Conservation (phyloP, 2,329 filamentous ascomycete genomes). For the Didymella lethalis region DNA sequence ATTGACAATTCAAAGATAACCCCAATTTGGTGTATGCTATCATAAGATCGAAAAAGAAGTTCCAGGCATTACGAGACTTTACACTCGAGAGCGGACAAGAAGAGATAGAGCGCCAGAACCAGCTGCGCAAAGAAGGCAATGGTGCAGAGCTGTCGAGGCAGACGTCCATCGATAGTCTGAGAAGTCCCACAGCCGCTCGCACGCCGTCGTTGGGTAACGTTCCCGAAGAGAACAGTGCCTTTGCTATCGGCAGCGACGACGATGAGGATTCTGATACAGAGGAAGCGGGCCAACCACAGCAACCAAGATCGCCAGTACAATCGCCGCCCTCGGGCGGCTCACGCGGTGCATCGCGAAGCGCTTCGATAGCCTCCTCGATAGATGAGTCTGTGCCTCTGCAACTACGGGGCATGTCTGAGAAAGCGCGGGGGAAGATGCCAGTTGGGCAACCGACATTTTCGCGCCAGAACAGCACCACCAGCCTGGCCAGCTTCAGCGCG, state of each 20-base stretch:
- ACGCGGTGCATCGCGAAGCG: constrained; percentile 63
- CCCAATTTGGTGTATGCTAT: constrained; percentile 81
- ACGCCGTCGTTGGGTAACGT: constrained; percentile 70
- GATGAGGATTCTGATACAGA: constrained; percentile 73
- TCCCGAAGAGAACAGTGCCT: constrained; percentile 79
- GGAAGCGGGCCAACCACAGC: constrained; percentile 56
- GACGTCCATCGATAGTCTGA: constrained; percentile 72
- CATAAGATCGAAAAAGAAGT: constrained; percentile 79
- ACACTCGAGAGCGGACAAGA: constrained; percentile 91
- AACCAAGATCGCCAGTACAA: constrained; percentile 40
- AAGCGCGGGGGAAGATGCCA: constrained; percentile 94
- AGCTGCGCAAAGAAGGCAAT: constrained; percentile 69
- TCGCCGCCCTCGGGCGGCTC: constrained; percentile 28
- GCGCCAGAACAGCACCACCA: constrained; percentile 87
- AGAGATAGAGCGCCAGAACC: constrained; percentile 83
- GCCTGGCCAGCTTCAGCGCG: constrained; percentile 70
- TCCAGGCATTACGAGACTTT: constrained; percentile 84
- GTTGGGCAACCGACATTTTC: constrained; percentile 84
- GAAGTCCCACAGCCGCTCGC: constrained; percentile 68
- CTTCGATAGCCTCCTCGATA: constrained; percentile 71
- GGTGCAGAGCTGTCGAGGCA: constrained; percentile 53
- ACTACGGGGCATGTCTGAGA: constrained; percentile 92
- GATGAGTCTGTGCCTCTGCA: constrained; percentile 86
- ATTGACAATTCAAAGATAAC: constrained; percentile 65
- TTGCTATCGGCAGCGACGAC: constrained; percentile 83